These are phyloP conservation scores for Agarophyton chilense DNA, from an alignment of 23 red algal species.

Conservation along the genomic window DNA sequence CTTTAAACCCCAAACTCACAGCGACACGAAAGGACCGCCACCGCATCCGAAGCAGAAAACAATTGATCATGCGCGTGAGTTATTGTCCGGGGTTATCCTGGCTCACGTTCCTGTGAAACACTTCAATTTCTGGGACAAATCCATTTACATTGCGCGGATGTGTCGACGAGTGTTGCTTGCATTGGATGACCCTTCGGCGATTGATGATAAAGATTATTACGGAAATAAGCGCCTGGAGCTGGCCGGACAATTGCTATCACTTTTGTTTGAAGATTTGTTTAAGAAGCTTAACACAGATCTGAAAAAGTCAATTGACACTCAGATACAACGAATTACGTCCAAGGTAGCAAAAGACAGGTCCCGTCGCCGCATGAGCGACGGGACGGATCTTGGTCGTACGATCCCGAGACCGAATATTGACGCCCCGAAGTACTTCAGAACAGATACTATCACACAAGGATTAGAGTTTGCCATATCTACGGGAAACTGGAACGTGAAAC, in stretches of 20 bases:
- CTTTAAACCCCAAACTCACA: background rate
- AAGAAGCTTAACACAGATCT: conserved; percentile 95
- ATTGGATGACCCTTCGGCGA: conserved; percentile 64
- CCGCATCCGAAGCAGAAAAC: conserved; percentile 43
- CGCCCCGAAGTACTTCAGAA: conserved; percentile 68
- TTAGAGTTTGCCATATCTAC: conserved; percentile 90
- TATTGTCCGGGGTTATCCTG: conserved; percentile 73
- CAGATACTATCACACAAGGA: conserved; percentile 85
- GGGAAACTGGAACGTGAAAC: conserved; percentile 95
- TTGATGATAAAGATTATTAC: conserved; percentile 99
- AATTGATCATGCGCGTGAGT: conserved; percentile 74
- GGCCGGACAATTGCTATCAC: conserved; percentile 83
- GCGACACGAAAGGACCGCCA: background rate
- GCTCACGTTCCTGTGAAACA: conserved; percentile 82
- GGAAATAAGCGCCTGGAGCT: conserved; percentile 98
- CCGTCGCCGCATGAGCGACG: conserved; percentile 24
- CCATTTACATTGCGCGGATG: conserved; percentile 90
- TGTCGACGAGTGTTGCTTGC: conserved; percentile 81
- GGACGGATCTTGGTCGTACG: conserved; percentile 8
- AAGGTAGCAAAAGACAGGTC: conserved; percentile 48
- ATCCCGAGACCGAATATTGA: conserved; percentile 60
- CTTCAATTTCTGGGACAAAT: conserved; percentile 81
- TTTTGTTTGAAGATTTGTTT: conserved; percentile 98
- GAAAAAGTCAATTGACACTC: conserved; percentile 72
- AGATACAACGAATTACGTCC: conserved; percentile 63